Evolutionary conservation across 306 rosid genomes (phyloP), one percentile per base, ranked within the genome.

Genomic region (Argentina anserina): DNA sequence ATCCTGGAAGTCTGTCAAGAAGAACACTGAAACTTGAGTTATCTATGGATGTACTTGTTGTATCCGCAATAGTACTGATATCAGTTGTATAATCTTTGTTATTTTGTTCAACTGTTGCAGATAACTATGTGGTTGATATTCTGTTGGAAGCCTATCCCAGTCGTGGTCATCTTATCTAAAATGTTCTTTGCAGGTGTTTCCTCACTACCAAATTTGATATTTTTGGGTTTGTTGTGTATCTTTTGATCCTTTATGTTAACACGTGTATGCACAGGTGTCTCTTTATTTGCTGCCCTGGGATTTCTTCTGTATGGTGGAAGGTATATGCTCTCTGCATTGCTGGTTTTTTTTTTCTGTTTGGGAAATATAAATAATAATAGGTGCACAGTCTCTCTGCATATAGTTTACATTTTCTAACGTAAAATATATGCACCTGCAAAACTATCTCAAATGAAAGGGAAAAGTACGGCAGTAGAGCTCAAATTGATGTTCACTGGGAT

Each of bases 251-350:
- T 77, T 28, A 69, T 77, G 15, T 47, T 60, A 62, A 83, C 78
- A 69, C 71, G 65, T 79, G 49, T 73, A 75, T 68, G 80, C 81
- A 67, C 76, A 92, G 98, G 96, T 78, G 93, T 95, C 21, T 90
- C 99, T 76, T 86, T 92, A 83, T 91, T 92, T 69, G 97, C 97
- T 25, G 99, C 99, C 75, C 90, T 95, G 64, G 99, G 97, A 53
- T 95, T 95, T 88, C 97, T 95, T 79, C 91, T 92, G 73, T 95
- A 92, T 34, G 99, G 99, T 76, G 99, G 99, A 80, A 95, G 99
- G 99, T 95, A 88, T 65, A 58, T 63, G 13, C 13, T 73, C 52
- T 73, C 52, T 75, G 14, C 61, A 59, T 83, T 66, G 67, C 47
- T 68, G 36, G n/a, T 26, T 46, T 74, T n/a, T n/a, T 2, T 17